phyloP scores from a whole-genome alignment of 306 rosid species.

The Rubus parviflorus region DNA sequence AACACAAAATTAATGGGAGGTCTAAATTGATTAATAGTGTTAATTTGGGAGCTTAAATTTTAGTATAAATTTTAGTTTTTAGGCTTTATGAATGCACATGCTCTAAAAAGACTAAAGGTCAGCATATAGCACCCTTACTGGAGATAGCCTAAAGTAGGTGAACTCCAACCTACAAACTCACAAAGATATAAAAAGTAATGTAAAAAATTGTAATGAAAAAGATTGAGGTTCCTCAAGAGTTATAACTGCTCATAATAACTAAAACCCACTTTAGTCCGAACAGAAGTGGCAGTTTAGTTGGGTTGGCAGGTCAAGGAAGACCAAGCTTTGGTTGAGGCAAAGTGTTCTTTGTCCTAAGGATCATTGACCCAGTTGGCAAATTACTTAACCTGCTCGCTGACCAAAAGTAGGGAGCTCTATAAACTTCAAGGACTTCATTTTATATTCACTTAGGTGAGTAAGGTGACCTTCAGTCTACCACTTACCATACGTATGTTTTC shows the following conservation, averaged over 20 bases:
- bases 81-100: too few relatives aligned
- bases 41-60: too few relatives aligned
- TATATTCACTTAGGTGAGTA: background rate
- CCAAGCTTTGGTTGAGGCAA: background rate
- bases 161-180: background rate
- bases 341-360: background rate
- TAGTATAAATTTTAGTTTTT: too few relatives aligned
- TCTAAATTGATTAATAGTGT: too few relatives aligned
- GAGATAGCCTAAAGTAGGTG: constrained; percentile 33
- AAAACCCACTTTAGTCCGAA: constrained; percentile 35
- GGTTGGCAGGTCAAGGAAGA: constrained; percentile 11
- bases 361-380: background rate
- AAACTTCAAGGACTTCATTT: background rate
- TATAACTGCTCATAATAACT: background rate
- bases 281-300: constrained; percentile 20
- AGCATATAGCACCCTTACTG: too few relatives aligned
- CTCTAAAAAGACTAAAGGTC: too few relatives aligned
- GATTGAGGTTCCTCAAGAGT: background rate
- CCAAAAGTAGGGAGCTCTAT: background rate
- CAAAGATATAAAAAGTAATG: background rate
- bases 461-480: too few relatives aligned
- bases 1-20: too few relatives aligned
- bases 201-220: background rate
- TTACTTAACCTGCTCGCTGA: background rate
- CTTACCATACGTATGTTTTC: background rate